These are phyloP conservation scores for Pleurozium schreberi DNA, from an alignment of 225 moss, liverwort and hornwort species.

Conservation along the genomic window DNA sequence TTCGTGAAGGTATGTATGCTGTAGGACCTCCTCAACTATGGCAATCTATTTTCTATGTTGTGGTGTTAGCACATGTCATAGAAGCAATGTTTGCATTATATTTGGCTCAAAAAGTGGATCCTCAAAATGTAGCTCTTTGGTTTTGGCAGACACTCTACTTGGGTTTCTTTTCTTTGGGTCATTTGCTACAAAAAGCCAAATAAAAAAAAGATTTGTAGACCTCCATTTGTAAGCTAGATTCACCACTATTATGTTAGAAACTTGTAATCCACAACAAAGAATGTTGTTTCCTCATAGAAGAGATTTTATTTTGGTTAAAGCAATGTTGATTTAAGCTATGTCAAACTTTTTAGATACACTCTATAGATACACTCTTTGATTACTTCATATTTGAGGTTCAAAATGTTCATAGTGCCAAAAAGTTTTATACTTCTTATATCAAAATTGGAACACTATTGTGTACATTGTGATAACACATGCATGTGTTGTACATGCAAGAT, in stretches of 20 bases:
- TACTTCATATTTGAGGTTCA: background rate
- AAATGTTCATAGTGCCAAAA: background rate
- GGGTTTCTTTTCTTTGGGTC: constrained; percentile 19
- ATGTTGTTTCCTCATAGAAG: background rate
- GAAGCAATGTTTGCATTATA: constrained; percentile 32
- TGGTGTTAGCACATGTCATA: background rate
- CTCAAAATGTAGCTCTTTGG: constrained; percentile 29
- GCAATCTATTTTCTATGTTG: background rate
- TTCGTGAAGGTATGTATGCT: constrained; percentile 2
- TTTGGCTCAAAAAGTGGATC: constrained; percentile 37
- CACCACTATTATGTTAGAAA: background rate
- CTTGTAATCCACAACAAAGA: background rate
- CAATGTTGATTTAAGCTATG: background rate
- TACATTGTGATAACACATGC: background rate
- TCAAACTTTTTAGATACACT: background rate
- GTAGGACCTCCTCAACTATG: constrained; percentile 17
- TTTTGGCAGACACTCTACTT: constrained; percentile 41
- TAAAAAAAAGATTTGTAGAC: background rate
- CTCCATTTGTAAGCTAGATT: background rate
- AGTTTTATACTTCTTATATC: background rate
- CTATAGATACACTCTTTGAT: background rate
- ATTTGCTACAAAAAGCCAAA: constrained; percentile 12
- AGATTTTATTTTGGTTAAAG: background rate
- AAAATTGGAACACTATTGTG: background rate
- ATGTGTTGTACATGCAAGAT: background rate